phyloP scores from a whole-genome alignment of 1,284 basidiomycete genomes.

The Rhodotorula glutinis region DNA sequence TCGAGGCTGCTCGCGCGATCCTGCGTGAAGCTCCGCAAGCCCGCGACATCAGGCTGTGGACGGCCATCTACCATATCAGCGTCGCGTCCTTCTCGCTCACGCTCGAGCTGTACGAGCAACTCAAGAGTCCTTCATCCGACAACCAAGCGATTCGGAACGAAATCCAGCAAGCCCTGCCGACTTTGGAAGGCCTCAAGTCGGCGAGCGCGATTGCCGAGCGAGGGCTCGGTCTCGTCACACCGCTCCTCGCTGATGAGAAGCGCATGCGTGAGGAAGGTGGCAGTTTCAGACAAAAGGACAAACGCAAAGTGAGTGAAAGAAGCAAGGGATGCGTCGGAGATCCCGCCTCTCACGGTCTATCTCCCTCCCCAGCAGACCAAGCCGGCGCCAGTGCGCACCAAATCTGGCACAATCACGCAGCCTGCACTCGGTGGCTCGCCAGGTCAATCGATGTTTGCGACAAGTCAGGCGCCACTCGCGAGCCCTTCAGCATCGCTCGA shows the following conservation, averaged over 20 bases:
- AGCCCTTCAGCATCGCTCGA: background rate
- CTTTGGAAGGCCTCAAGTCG: conserved; percentile 22
- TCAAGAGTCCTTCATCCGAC: conserved; percentile 25
- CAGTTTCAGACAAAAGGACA: conserved; percentile 5
- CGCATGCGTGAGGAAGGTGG: conserved; percentile 27
- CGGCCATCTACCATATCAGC: conserved; percentile 18
- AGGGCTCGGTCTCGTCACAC: conserved; percentile 28
- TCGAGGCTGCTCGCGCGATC: conserved; percentile 32
- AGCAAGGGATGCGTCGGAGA: too few relatives aligned
- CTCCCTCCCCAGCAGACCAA: background rate
- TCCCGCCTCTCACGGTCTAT: too few relatives aligned
- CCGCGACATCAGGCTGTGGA: conserved; percentile 26
- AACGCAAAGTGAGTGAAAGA: conserved; percentile 15
- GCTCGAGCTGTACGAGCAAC: conserved; percentile 37
- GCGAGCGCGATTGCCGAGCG: conserved; percentile 35
- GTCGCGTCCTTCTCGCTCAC: conserved; percentile 30
- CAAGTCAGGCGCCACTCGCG: background rate
- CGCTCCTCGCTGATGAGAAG: conserved; percentile 33
- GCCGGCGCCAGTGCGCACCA: background rate
- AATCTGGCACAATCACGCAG: background rate
- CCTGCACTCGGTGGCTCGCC: too few relatives aligned
- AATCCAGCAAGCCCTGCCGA: conserved; percentile 22
- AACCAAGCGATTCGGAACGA: conserved; percentile 31
- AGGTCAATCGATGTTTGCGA: too few relatives aligned
- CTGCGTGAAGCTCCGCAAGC: conserved; percentile 26